phyloP scores from a whole-genome alignment of 495 filamentous ascomycete species.

The Sordaria brevicollis region DNA sequence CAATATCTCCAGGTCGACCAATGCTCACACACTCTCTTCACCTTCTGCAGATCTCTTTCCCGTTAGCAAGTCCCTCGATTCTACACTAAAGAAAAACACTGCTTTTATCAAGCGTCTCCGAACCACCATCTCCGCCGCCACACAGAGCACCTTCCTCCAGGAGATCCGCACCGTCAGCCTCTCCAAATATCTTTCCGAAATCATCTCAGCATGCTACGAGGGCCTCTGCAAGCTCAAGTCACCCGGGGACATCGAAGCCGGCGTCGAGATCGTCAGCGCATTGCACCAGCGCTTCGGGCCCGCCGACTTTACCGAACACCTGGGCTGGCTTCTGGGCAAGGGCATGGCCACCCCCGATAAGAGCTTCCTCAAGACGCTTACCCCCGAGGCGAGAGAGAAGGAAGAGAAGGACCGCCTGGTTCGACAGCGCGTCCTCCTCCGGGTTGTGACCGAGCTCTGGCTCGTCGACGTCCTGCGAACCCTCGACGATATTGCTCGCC shows the following conservation, averaged over 20 bases:
- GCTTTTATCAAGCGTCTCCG: slow-evolving; percentile 96
- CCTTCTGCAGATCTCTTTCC: slow-evolving; percentile 60
- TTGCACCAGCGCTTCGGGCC: slow-evolving; percentile 95
- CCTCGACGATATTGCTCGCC: slow-evolving; percentile 76
- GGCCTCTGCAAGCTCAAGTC: slow-evolving; percentile 86
- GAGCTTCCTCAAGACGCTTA: slow-evolving; percentile 64
- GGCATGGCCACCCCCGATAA: slow-evolving; percentile 90
- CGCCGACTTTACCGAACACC: slow-evolving; percentile 76
- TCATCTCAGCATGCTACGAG: slow-evolving; percentile 96
- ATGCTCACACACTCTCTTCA: slow-evolving; percentile 1
- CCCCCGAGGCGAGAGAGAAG: slow-evolving; percentile 74
- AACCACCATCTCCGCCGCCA: slow-evolving; percentile 72
- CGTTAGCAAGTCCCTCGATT: slow-evolving; percentile 75
- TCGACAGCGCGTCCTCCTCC: slow-evolving; percentile 75
- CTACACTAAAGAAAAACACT: slow-evolving; percentile 97
- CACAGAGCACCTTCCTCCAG: slow-evolving; percentile 72
- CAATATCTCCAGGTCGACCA: neutral
- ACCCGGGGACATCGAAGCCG: slow-evolving; percentile 79
- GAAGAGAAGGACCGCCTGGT: slow-evolving; percentile 91
- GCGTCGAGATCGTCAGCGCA: slow-evolving; percentile 85
- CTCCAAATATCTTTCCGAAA: slow-evolving; percentile 95
- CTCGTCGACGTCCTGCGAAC: slow-evolving; percentile 80
- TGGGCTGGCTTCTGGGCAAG: slow-evolving; percentile 88
- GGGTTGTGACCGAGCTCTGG: slow-evolving; percentile 94
- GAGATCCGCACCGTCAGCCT: slow-evolving; percentile 89